Base-by-base conservation (phyloP, 176 grass and related monocot species). In the Ensete ventricosum region DNA sequence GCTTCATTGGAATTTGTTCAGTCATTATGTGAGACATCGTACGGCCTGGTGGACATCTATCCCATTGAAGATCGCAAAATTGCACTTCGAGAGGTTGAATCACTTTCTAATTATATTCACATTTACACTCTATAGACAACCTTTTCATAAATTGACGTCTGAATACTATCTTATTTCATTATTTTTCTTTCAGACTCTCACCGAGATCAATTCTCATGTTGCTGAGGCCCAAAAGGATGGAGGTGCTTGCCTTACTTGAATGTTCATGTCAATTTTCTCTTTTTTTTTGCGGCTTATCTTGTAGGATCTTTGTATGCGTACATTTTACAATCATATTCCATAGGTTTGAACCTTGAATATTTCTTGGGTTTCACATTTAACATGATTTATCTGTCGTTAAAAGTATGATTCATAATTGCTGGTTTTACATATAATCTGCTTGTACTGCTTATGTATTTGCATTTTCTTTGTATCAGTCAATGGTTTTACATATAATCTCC, bases 1-100 rank as follows among this genome's bases (percentile, higher is more conserved):
- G 95, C 91, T 83, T 99, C 95, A 1, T 81, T 99, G 80, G 91
- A 99, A 78, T 88, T 99, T 79, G 90, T 94, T 81, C 90, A 99
- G 59, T 78, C 88, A 84, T 87, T 99, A 68, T 99, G 90, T 73
- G 95, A 99, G 63, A 94, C 91, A 83, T 99, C 95, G 17, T 99
- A 94, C 86, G 90, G 90, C 13, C 78, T 99, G 52, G 91, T 99
- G 62, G 90, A 99, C 79, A 91, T 99, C 77, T 99, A 94, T 77
- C 95, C 91, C 60, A 76, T 94, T 70, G 95, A 99, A 77, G 95
- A 99, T 84, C 95, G 95, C 72, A 94, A 99, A 84, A 87, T 88
- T 84, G 91, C 95, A 60, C 87, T 99, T 14, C 84, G 84, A 53
- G 95, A 99, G 91, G 95, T 94, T 81, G 64, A 73, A 55, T 1